Base-by-base conservation (phyloP, 768 basidiomycete species). In the Tulasnella sp. region DNA sequence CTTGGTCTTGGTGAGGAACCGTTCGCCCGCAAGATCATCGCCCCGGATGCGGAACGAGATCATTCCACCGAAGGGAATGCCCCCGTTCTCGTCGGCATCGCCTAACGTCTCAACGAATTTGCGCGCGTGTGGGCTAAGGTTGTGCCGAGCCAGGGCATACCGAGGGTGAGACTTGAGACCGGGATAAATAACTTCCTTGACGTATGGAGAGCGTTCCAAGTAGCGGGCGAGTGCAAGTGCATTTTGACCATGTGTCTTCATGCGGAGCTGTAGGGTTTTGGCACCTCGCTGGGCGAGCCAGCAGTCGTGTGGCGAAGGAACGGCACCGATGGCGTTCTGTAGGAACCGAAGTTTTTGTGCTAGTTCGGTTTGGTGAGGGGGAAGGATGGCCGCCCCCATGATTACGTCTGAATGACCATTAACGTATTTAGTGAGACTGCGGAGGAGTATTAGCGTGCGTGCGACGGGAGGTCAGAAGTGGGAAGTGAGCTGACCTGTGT, bases 371-470 rank as follows among this genome's bases (percentile, higher is more conserved):
- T 49, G 27, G 14, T 54, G 54, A 50, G 58, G 27, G 9, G 64
- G 57, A 5, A 92, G 75, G 62, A 92, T 80, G 54, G 85, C 69
- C 0, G 83, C 82, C 40, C 93, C 93, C 78, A 92, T 87, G 64
- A 96, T 75, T 66, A 94, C 87, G 67, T 98, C 93, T 0, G 86
- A 86, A 70, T 96, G 93, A 0, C 94, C 94, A 66, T 90, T 88
- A 65, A 94, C 74, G 72, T 94, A 96, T 69, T 98, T 96, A 0
- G 84, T 89, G 39, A 92, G 9, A 37, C 57, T 73, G 21, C 75
- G 78, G 73, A 14, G 17, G 32, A 34, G 11, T 6, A 4, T n/a
- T n/a, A n/a, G n/a, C n/a, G n/a, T n/a, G n/a, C n/a, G n/a, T n/a
- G n/a, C n/a, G n/a, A n/a, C n/a, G n/a, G n/a, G n/a, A n/a, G n/a